A percentile compares a stretch with the other conserved stretches of the same genome.
Conservation (phyloP, 2,329 filamentous ascomycete genomes). For the Penicillium thymicola region DNA sequence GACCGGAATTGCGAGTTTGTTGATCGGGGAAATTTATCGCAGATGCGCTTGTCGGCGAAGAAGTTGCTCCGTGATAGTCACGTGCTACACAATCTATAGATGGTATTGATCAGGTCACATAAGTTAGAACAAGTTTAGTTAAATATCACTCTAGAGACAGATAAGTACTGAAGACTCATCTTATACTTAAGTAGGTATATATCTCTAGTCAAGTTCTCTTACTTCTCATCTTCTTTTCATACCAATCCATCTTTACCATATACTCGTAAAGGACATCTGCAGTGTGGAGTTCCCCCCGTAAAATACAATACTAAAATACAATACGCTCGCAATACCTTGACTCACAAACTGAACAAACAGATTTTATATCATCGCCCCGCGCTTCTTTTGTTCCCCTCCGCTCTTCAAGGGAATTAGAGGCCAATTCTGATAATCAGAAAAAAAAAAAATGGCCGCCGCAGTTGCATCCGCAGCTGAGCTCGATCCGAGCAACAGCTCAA, state of each 20-base stretch:
- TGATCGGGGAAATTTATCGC: conserved; percentile 25
- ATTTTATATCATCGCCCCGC: conserved; percentile 27
- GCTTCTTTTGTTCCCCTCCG: conserved; percentile 21
- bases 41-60: conserved; percentile 20
- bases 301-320: conserved; percentile 12
- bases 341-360: conserved; percentile 12
- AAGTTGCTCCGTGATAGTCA: conserved; percentile 29
- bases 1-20: conserved; percentile 11
- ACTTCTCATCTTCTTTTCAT: neutral
- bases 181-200: neutral
- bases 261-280: neutral
- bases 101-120: neutral
- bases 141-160: neutral
- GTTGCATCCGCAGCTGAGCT: conserved; percentile 55
- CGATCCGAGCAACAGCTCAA: conserved; percentile 53
- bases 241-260: neutral
- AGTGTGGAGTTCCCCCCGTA: neutral
- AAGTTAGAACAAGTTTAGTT: neutral
- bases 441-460: conserved; percentile 39
- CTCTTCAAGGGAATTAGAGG: conserved; percentile 11
- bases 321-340: conserved; percentile 5
- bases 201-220: neutral
- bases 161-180: too few species aligned
- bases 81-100: conserved; percentile 13
- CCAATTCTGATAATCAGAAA: conserved; percentile 21